Evolutionary conservation across 108 stramenopile species (phyloP), one percentile per base, ranked within the genome.

Genomic region (Cyclotella baltica): DNA sequence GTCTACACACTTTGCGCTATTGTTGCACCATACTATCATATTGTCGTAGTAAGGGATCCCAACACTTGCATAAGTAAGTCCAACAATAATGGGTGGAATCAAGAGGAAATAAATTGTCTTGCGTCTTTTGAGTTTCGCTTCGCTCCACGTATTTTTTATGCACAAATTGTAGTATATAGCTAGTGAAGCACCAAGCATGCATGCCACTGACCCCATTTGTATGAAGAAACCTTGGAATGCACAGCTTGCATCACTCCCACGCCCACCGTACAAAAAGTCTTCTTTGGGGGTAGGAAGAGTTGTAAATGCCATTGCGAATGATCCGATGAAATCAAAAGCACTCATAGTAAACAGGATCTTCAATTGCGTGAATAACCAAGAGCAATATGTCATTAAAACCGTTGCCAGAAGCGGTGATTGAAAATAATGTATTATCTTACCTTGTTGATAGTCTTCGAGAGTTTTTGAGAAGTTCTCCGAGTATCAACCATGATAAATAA

Each of bases 141-240:
- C 62, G 13, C 46, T 46, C 62, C 75, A 76, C 5, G 51, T 67
- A 5, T 40, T 5, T 30, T 68, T 67, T n/a, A 76, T 59, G 18
- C 50, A 43, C 6, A 76, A 30, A 28, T 67, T n/a, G 22, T 76
- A 76, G 56, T 76, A 76, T 8, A 76, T 3, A 16, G 74, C 30
- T 2, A 75, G 30, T 4, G 64, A 66, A 27, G 66, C 74, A 59
- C 50, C 50, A 6, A 66, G 20, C 36, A 35, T 48, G 22, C 38
- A 23, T 16, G 55, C 38, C 10, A 65, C 48, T 8, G 74, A 69
- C 15, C 74, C 68, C 11, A 84, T 38, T 58, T 84, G 83, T 29
- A 84, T 79, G 61, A 84, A 84, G 58, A 80, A 85, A 18, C 73
- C 84, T 68, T 85, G 84, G 15, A 75, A 68, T 15, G 61, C 71